These are phyloP conservation scores for Teunomyces panamensis DNA, from an alignment of 805 yeast species.

Conservation along the genomic window DNA sequence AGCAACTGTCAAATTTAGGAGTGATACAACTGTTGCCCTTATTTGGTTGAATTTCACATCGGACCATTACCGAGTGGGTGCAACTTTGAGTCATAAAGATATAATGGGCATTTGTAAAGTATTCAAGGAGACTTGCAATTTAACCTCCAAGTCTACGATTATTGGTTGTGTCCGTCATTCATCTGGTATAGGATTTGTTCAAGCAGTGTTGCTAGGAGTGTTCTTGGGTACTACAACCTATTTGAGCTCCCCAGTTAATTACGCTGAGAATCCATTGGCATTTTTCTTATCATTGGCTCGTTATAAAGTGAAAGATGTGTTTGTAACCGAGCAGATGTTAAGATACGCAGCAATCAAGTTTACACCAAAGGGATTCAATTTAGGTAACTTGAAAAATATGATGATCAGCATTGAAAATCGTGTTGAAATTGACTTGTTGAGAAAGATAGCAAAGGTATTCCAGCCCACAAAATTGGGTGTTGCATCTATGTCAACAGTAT, in stretches of 20 bases:
- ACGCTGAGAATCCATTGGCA: constrained; percentile 67
- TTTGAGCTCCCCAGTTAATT: constrained; percentile 73
- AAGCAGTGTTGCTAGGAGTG: constrained; percentile 79
- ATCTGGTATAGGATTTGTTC: constrained; percentile 83
- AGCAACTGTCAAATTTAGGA: constrained; percentile 36
- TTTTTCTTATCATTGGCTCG: constrained; percentile 71
- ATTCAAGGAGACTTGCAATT: constrained; percentile 86
- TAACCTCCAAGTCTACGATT: constrained; percentile 67
- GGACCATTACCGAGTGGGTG: constrained; percentile 65
- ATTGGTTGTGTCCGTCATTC: constrained; percentile 86
- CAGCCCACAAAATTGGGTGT: constrained; percentile 62
- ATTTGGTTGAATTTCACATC: constrained; percentile 71
- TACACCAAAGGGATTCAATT: constrained; percentile 58
- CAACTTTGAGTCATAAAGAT: constrained; percentile 55
- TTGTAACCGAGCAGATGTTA: constrained; percentile 80
- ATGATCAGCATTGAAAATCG: constrained; percentile 79
- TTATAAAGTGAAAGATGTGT: constrained; percentile 80
- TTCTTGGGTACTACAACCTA: constrained; percentile 86
- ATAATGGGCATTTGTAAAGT: constrained; percentile 81
- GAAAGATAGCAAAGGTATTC: constrained; percentile 59
- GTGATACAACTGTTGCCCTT: constrained; percentile 47
- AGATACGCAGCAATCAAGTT: constrained; percentile 62
- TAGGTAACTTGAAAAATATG: constrained; percentile 69
- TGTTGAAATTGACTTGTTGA: constrained; percentile 60
- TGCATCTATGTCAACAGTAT: constrained; percentile 72